A percentile compares a stretch with the other conserved stretches of the same genome.
Conservation (phyloP, 2,329 filamentous ascomycete species). For the Diaporthe sp. region DNA sequence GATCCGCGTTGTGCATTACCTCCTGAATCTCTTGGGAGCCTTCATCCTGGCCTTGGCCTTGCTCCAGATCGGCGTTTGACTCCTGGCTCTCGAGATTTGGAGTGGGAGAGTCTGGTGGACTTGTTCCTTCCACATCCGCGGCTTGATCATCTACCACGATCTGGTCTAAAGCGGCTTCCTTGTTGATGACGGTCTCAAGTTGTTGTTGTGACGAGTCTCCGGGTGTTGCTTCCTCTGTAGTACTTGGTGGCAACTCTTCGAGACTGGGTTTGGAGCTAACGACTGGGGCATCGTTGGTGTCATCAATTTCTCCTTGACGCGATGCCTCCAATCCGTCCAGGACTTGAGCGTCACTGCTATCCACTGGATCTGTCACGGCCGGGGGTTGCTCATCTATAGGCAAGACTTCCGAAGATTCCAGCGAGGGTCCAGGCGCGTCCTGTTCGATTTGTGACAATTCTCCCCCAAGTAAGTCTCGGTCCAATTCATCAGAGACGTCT, state of each 20-base stretch:
- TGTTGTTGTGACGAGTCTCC: neutral
- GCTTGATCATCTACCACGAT: neutral
- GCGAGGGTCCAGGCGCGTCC: slow-evolving; percentile 16
- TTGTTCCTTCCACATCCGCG: neutral
- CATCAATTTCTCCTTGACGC: neutral
- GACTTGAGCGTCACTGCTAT: neutral
- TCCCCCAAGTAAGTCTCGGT: neutral
- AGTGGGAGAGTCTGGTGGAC: neutral
- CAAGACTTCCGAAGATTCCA: slow-evolving; percentile 23
- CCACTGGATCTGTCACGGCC: neutral
- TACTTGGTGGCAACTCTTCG: neutral
- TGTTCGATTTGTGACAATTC: neutral
- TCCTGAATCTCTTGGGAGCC: neutral
- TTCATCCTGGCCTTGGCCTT: neutral
- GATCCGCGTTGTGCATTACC: neutral
- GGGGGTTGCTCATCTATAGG: neutral
- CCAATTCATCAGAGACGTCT: neutral
- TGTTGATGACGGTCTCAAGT: neutral
- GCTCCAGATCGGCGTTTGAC: neutral
- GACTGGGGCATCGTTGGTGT: neutral
- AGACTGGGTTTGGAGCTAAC: neutral
- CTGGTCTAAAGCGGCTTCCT: neutral
- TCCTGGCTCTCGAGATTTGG: neutral
- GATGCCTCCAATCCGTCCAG: neutral
- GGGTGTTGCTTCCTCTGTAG: neutral